phyloP scores from a whole-genome alignment of 257 asterid species.

The Mentha longifolia region DNA sequence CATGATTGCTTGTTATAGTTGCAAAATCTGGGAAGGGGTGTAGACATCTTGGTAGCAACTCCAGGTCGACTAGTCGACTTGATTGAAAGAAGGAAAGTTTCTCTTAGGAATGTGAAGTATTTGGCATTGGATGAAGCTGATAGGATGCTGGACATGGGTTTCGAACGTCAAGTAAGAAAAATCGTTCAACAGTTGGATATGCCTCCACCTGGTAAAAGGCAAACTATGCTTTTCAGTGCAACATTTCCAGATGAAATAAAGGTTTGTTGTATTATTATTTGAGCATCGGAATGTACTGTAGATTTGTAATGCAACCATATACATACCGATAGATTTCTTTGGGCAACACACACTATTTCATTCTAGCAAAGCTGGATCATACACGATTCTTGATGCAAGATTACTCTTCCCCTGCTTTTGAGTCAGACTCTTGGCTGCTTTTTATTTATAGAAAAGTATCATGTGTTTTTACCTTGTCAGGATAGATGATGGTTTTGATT shows the following conservation, averaged over 20 bases:
- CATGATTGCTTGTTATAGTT: constrained; percentile 41
- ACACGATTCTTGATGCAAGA: neutral
- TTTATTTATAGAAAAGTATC: neutral
- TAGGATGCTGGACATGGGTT: constrained; percentile 87
- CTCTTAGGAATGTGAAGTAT: constrained; percentile 54
- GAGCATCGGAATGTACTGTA: neutral
- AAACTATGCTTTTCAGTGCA: constrained; percentile 81
- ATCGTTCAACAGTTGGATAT: constrained; percentile 66
- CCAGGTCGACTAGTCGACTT: constrained; percentile 80
- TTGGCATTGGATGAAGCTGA: constrained; percentile 82
- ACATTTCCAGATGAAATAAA: constrained; percentile 72
- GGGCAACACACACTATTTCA: neutral
- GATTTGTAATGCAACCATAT: neutral
- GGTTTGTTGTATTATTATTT: constrained; percentile 23
- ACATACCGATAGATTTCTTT: too few relatives aligned
- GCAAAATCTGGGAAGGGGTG: constrained; percentile 65
- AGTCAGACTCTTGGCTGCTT: neutral
- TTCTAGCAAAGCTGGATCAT: neutral
- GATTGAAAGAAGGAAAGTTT: constrained; percentile 61
- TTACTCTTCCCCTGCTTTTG: neutral
- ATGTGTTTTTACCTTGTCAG: neutral
- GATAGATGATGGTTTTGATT: neutral
- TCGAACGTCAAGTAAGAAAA: constrained; percentile 65
- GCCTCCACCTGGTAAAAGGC: constrained; percentile 72
- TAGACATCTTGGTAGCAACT: constrained; percentile 80